These are phyloP conservation scores for Ophiostoma perfectum DNA, from an alignment of 2,329 filamentous ascomycete genomes.

Conservation along the genomic window DNA sequence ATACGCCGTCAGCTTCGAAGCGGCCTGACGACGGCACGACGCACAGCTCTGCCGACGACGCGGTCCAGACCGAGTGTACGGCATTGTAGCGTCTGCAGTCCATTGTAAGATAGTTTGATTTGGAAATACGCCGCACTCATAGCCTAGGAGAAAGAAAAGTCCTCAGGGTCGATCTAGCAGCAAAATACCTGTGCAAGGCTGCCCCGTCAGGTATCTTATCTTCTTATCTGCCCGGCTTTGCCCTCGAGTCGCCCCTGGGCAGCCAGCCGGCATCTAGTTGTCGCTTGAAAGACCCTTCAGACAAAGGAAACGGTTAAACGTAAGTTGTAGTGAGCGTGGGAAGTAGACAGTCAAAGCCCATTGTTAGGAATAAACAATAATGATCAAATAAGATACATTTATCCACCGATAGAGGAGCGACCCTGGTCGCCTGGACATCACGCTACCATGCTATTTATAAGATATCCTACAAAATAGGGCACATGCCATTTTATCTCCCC, in stretches of 20 bases:
- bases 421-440: neutral
- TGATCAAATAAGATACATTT: no score
- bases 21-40: neutral
- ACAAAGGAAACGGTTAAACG: conserved; percentile 1
- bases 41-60: neutral
- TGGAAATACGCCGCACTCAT: no score
- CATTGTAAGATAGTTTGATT: no score
- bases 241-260: neutral
- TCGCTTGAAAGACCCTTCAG: neutral
- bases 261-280: neutral
- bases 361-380: neutral
- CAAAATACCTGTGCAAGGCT: neutral
- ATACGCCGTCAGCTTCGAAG: neutral
- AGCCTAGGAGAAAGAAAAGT: neutral
- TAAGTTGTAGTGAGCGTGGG: no score
- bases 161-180: neutral
- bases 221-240: neutral
- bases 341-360: neutral
- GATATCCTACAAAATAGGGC: neutral
- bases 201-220: no score
- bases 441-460: neutral
- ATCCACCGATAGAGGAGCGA: neutral
- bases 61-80: neutral
- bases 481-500: neutral
- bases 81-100: no score